phyloP scores from a whole-genome alignment of 306 rosid genomes.

The Trichosanthes truncata region DNA sequence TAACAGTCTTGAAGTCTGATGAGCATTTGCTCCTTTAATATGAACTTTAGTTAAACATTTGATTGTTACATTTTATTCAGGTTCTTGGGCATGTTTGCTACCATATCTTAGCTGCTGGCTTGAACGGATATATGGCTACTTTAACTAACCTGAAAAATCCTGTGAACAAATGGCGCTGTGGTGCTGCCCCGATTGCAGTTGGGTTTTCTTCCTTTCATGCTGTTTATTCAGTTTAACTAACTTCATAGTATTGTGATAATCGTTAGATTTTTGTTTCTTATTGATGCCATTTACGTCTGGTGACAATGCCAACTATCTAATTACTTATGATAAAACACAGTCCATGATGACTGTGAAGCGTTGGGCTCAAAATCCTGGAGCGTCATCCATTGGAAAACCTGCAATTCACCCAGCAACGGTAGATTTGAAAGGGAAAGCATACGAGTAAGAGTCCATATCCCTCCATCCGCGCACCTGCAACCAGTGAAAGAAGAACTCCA shows the following conservation, averaged over 20 bases:
- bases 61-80: conserved; percentile 25
- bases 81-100: conserved; percentile 90
- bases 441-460: conserved; percentile 48
- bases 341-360: conserved; percentile 95
- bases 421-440: conserved; percentile 94
- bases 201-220: conserved; percentile 12
- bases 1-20: background rate
- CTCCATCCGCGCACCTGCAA: no score
- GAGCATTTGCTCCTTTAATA: background rate
- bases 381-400: conserved; percentile 79
- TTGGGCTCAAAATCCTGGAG: conserved; percentile 82
- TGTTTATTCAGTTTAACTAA: conserved; percentile 1
- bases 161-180: conserved; percentile 85
- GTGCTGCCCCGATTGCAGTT: conserved; percentile 87
- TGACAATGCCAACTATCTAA: background rate
- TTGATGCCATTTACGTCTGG: background rate
- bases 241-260: background rate
- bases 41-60: conserved; percentile 10
- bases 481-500: background rate
- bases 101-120: conserved; percentile 87
- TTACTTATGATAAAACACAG: conserved; percentile 26
- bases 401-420: conserved; percentile 94
- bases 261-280: background rate
- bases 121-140: conserved; percentile 94
- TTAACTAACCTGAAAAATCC: conserved; percentile 76